phyloP scores from a whole-genome alignment of 805 yeast species.

The Saitoella complicata region DNA sequence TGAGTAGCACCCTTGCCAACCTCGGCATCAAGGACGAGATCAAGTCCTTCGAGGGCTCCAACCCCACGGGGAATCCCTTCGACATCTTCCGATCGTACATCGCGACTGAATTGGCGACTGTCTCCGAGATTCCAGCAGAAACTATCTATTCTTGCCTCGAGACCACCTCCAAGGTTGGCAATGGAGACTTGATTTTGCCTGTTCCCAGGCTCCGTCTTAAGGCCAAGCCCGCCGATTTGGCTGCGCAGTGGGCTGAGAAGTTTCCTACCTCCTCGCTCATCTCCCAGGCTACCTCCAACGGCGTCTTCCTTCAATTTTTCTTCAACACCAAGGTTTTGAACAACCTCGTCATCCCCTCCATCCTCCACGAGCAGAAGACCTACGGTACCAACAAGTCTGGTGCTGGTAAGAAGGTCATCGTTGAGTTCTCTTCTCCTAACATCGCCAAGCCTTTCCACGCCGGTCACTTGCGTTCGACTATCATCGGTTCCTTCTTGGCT shows the following conservation, averaged over 20 bases:
- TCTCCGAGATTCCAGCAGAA: constrained; percentile 54
- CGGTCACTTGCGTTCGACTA: constrained; percentile 94
- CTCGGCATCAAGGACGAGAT: constrained; percentile 5
- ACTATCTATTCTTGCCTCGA: constrained; percentile 76
- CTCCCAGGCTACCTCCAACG: constrained; percentile 60
- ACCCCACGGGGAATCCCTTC: constrained; percentile 63
- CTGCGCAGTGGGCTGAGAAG: constrained; percentile 58
- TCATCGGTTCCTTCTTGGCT: constrained; percentile 88
- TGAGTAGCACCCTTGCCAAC: not conserved
- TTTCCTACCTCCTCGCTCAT: constrained; percentile 62
- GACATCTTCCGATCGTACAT: constrained; percentile 85
- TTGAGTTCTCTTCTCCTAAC: constrained; percentile 95
- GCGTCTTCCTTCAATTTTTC: constrained; percentile 82
- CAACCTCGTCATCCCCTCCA: constrained; percentile 52
- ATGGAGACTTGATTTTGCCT: constrained; percentile 87
- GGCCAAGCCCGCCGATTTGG: constrained; percentile 63
- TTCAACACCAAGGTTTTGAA: constrained; percentile 52
- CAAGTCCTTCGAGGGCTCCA: constrained; percentile 32
- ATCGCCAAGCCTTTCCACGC: constrained; percentile 99
- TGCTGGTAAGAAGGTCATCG: constrained; percentile 46
- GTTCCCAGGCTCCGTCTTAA: constrained; percentile 77
- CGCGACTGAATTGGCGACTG: constrained; percentile 53
- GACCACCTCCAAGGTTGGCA: constrained; percentile 67
- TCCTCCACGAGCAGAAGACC: constrained; percentile 39
- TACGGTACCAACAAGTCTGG: constrained; percentile 72